A percentile compares a stretch with the other conserved stretches of the same genome.
Conservation (phyloP, 768 basidiomycete species). For the Boletales sp. region DNA sequence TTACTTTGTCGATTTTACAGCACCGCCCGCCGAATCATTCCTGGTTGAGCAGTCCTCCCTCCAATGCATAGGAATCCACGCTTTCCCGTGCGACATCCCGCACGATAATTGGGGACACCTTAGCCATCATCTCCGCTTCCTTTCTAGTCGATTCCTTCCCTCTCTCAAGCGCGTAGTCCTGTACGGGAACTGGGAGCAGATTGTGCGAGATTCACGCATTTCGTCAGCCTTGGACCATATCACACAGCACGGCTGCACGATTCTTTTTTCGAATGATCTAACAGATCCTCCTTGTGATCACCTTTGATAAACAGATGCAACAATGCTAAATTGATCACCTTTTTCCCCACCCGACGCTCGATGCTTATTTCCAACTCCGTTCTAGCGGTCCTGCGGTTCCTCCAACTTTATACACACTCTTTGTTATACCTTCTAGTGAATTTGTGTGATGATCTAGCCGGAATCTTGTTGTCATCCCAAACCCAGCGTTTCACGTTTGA, state of each 20-base stretch:
- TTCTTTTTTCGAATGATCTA: constrained; percentile 20
- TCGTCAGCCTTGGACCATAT: constrained; percentile 29
- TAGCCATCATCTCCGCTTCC: constrained; percentile 43
- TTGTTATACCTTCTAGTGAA: no score
- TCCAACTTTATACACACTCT: no score
- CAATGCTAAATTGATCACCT: no score
- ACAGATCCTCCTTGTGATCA: constrained; percentile 17
- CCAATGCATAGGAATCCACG: constrained; percentile 48
- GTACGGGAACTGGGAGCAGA: constrained; percentile 51
- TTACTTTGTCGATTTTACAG: constrained; percentile 53
- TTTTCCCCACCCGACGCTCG: no score
- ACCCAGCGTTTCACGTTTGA: no score
- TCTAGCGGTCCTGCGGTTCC: no score
- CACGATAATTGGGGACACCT: constrained; percentile 31
- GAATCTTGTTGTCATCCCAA: no score
- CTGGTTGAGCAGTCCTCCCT: constrained; percentile 33
- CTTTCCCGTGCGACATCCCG: constrained; percentile 43
- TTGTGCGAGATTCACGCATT: constrained; percentile 38
- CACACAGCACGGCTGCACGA: constrained; percentile 28
- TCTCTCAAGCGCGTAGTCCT: constrained; percentile 43
- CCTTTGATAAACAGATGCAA: constrained; percentile 8
- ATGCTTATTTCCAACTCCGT: not conserved
- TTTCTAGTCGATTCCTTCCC: constrained; percentile 41
- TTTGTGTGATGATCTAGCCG: no score
- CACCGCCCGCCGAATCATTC: constrained; percentile 13